Evolutionary conservation across 2,329 filamentous ascomycete genomes (phyloP).

Genomic region (Onygenales sp.): DNA sequence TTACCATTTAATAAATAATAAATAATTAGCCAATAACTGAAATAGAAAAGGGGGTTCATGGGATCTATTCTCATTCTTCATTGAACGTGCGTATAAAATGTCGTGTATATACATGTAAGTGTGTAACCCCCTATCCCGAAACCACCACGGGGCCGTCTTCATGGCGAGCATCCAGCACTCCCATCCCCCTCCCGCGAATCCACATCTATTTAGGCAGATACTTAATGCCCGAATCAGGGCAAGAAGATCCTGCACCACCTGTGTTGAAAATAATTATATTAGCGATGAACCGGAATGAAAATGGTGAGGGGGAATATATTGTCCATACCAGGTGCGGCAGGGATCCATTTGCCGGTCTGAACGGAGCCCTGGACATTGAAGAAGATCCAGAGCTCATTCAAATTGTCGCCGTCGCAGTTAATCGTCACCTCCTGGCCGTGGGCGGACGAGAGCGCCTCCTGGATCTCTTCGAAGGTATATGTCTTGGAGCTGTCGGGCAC

Average conservation of each 20-base stretch:
- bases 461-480: slow-evolving; percentile 42
- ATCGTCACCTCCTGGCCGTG: slow-evolving; percentile 42
- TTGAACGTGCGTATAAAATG: no score
- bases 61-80: no score
- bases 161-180: no score
- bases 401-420: slow-evolving; percentile 38
- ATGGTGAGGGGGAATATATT: background rate
- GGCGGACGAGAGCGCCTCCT: slow-evolving; percentile 39
- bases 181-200: no score
- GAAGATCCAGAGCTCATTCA: slow-evolving; percentile 50
- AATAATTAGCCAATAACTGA: no score
- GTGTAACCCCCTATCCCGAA: no score
- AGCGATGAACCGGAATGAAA: background rate
- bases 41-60: no score
- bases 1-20: no score
- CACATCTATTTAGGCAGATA: slow-evolving; percentile 41
- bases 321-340: slow-evolving; percentile 39
- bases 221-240: slow-evolving; percentile 53
- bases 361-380: slow-evolving; percentile 45
- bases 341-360: slow-evolving; percentile 51
- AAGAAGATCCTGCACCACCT: slow-evolving; percentile 50
- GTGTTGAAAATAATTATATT: slow-evolving; percentile 7
- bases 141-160: no score
- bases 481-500: slow-evolving; percentile 40
- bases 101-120: no score